Percentiles rank a stretch among this genome's conserved stretches.
Conservation (phyloP, 352 stramenopile genomes). For the Globisporangium paddicum region DNA sequence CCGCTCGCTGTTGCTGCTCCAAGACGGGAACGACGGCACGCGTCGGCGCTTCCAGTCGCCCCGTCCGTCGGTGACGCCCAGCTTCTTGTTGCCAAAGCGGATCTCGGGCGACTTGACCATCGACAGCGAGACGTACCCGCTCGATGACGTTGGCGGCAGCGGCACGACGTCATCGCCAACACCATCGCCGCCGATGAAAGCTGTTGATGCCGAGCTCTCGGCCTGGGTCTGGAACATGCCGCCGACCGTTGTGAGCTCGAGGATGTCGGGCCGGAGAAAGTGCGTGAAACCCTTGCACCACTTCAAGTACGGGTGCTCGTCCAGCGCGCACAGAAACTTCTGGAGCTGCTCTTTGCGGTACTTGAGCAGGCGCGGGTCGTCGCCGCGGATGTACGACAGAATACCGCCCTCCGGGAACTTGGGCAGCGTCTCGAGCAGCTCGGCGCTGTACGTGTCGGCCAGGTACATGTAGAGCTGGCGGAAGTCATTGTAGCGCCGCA, state of each 20-base stretch:
- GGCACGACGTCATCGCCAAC: neutral
- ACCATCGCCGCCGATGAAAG: constrained; percentile 13
- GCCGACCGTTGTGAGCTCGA: constrained; percentile 34
- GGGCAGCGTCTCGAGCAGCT: constrained; percentile 42
- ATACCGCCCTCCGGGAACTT: constrained; percentile 67
- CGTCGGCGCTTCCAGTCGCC: constrained; percentile 57
- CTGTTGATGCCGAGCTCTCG: constrained; percentile 18
- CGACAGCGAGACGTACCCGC: constrained; percentile 74
- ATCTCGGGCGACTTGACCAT: constrained; percentile 72
- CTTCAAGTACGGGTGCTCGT: constrained; percentile 51
- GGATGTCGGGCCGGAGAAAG: constrained; percentile 62
- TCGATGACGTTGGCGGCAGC: constrained; percentile 23
- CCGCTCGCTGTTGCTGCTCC: constrained; percentile 16
- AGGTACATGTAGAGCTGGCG: constrained; percentile 58
- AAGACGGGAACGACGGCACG: constrained; percentile 36
- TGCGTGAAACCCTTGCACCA: constrained; percentile 50
- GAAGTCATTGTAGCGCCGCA: constrained; percentile 78
- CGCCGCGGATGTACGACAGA: constrained; percentile 68
- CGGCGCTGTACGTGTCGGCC: constrained; percentile 36
- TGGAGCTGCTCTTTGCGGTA: constrained; percentile 60
- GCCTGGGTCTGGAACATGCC: constrained; percentile 23
- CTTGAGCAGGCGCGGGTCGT: constrained; percentile 68
- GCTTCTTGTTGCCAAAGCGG: constrained; percentile 51
- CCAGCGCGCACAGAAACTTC: constrained; percentile 52
- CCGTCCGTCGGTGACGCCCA: constrained; percentile 23